These are phyloP conservation scores for Jamesozyma spencerorum DNA, from an alignment of 805 yeast genomes.

Conservation along the genomic window DNA sequence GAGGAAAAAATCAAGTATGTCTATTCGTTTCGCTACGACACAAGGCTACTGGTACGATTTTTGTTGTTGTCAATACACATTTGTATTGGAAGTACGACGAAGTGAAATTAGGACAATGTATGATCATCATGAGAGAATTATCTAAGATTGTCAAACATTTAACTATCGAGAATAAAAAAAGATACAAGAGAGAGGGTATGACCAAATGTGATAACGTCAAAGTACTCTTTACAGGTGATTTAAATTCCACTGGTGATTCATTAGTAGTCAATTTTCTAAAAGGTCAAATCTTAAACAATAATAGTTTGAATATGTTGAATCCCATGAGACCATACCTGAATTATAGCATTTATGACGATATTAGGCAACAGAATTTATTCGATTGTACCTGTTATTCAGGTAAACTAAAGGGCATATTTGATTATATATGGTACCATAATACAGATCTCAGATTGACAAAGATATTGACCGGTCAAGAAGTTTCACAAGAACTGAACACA, in stretches of 20 bases:
- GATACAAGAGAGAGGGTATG: constrained; percentile 10
- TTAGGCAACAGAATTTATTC: constrained; percentile 22
- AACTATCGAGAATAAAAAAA: constrained; percentile 7
- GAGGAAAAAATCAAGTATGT: constrained; percentile 48
- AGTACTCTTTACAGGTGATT: constrained; percentile 46
- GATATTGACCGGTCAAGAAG: constrained; percentile 41
- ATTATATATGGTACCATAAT: constrained; percentile 47
- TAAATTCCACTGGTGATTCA: constrained; percentile 44
- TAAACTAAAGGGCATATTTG: constrained; percentile 44
- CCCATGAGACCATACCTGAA: constrained; percentile 28
- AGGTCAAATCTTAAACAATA: constrained; percentile 26
- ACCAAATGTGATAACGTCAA: constrained; percentile 20
- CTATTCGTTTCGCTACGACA: constrained; percentile 42
- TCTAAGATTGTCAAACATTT: constrained; percentile 21
- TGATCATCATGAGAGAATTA: constrained; percentile 34
- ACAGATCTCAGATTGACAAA: constrained; percentile 33
- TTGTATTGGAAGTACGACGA: constrained; percentile 52
- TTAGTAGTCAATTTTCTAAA: constrained; percentile 39
- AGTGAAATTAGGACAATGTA: constrained; percentile 46
- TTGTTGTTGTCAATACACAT: constrained; percentile 51
- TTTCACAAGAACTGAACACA: constrained; percentile 19
- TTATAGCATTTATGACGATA: constrained; percentile 27
- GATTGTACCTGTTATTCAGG: constrained; percentile 41
- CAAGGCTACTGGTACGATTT: constrained; percentile 29
- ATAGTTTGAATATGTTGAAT: constrained; percentile 22